Conservation (phyloP, 495 filamentous ascomycete genomes). For the Bombardia bombarda region DNA sequence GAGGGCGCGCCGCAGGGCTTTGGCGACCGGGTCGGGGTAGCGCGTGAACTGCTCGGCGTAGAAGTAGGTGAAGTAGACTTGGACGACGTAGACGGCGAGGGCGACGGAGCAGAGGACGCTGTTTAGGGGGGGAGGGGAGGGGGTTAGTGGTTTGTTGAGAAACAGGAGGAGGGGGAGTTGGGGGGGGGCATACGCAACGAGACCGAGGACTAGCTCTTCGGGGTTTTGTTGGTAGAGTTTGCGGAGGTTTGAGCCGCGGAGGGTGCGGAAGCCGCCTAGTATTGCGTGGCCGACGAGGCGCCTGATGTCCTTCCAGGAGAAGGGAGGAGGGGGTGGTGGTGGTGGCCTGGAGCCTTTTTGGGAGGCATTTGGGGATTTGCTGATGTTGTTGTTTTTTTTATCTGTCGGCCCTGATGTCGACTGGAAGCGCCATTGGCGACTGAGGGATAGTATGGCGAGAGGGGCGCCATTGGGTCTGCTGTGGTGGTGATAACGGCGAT, state of each 20-base stretch:
- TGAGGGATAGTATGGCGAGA: no score
- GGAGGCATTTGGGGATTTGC: slow-evolving; percentile 11
- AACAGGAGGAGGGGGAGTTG: no score
- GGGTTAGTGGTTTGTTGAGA: no score
- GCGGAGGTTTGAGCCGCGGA: slow-evolving; percentile 26
- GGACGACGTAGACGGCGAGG: slow-evolving; percentile 47
- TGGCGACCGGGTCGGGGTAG: slow-evolving; percentile 73
- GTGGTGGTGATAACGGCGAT: no score
- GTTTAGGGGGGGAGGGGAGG: background rate
- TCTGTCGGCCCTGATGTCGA: slow-evolving; percentile 9
- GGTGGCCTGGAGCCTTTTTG: slow-evolving; percentile 15
- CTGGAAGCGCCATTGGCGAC: slow-evolving; percentile 10
- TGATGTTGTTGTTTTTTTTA: slow-evolving; percentile 4
- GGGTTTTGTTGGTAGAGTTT: slow-evolving; percentile 29
- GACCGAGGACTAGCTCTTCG: slow-evolving; percentile 31
- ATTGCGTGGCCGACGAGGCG: slow-evolving; percentile 22
- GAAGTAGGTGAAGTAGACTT: slow-evolving; percentile 63
- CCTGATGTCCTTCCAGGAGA: no score
- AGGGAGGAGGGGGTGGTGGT: slow-evolving; percentile 6
- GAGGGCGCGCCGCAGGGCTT: slow-evolving; percentile 72
- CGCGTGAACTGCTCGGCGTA: slow-evolving; percentile 46
- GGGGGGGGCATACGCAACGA: slow-evolving; percentile 10
- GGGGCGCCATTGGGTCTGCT: no score
- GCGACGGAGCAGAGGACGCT: slow-evolving; percentile 41
- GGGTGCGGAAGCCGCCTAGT: slow-evolving; percentile 22